Percentiles rank a stretch among this genome's conserved stretches.
phyloP scores from a whole-genome alignment of 768 basidiomycete genomes.

The Lanmaoa pseudosensibilis region DNA sequence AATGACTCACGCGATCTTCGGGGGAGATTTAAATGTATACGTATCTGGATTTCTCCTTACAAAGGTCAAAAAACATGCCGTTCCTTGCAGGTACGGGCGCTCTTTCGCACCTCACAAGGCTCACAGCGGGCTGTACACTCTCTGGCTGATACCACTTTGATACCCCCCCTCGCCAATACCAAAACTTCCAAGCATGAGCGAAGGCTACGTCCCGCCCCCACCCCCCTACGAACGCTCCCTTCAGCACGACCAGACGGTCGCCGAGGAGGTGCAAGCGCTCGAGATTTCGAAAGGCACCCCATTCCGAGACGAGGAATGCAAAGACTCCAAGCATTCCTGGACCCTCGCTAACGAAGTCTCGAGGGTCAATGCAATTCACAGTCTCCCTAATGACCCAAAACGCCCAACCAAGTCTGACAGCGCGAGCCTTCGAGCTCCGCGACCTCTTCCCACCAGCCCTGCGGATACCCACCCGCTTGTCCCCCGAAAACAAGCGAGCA shows the following conservation, averaged over 20 bases:
- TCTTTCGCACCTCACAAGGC: background rate
- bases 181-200: constrained; percentile 18
- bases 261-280: constrained; percentile 22
- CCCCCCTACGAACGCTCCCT: constrained; percentile 44
- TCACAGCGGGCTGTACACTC: background rate
- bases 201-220: constrained; percentile 35
- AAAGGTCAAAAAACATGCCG: constrained; percentile 11
- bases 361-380: background rate
- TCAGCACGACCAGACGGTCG: constrained; percentile 53
- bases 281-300: constrained; percentile 11
- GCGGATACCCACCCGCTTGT: background rate
- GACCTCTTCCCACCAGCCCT: constrained; percentile 32
- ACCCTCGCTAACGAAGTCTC: constrained; percentile 5
- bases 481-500: background rate
- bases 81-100: constrained; percentile 11
- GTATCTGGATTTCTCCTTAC: background rate
- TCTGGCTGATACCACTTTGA: background rate
- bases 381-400: constrained; percentile 3
- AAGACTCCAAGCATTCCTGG: constrained; percentile 12
- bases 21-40: background rate
- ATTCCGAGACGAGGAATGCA: constrained; percentile 17
- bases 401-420: background rate
- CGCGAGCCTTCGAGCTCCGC: constrained; percentile 5
- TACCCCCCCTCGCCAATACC: background rate
- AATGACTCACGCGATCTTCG: background rate